Evolutionary conservation across 495 filamentous ascomycete genomes (phyloP).

Genomic region (Tuber umbilicatum): DNA sequence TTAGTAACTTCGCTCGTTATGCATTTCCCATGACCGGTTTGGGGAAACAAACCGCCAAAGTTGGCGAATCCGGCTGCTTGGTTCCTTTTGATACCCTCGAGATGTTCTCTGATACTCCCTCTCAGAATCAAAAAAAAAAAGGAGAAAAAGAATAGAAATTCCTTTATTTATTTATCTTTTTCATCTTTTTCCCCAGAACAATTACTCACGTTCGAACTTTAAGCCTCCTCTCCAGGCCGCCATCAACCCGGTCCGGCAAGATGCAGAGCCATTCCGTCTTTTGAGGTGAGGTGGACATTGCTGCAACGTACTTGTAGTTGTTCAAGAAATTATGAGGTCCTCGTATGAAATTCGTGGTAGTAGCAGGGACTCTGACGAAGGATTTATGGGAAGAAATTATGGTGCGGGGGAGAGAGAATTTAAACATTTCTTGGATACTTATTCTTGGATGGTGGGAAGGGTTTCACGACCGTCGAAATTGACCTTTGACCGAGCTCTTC

Average conservation of each 20-base stretch:
- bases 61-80: slow-evolving; percentile 49
- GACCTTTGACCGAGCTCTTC: background rate
- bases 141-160: background rate
- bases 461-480: background rate
- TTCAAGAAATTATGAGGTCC: background rate
- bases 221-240: slow-evolving; percentile 57
- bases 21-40: background rate
- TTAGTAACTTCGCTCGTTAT: background rate
- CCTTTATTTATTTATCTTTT: background rate
- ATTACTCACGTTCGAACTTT: slow-evolving; percentile 62
- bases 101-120: slow-evolving; percentile 49
- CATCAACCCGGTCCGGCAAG: slow-evolving; percentile 65
- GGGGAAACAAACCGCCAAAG: slow-evolving; percentile 51
- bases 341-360: background rate
- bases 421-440: slow-evolving; percentile 13
- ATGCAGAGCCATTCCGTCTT: slow-evolving; percentile 82
- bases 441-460: slow-evolving; percentile 1
- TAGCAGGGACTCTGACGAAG: slow-evolving; percentile 7
- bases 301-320: background rate
- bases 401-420: slow-evolving; percentile 26
- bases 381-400: background rate
- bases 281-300: slow-evolving; percentile 42
- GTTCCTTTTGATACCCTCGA: slow-evolving; percentile 47
- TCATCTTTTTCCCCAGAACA: background rate
- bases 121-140: background rate